Evolutionary conservation across 345 rosid species (phyloP), one percentile per base, ranked within the genome.

Genomic region (Hirschfeldia incana): DNA sequence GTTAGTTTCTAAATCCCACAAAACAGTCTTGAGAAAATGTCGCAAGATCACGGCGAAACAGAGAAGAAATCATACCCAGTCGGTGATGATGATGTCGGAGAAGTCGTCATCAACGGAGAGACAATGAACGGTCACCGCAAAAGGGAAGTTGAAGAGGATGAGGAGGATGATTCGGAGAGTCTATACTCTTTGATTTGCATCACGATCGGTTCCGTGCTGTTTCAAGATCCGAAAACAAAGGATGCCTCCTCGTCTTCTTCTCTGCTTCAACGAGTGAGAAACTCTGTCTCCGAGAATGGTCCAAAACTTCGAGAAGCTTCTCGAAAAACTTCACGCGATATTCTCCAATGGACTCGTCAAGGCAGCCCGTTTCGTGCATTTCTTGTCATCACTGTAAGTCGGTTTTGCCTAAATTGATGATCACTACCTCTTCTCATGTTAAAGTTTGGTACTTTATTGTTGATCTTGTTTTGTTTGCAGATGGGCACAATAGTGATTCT

Each of bases 311-410:
- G 79, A 0, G 85, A 87, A 17, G 97, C 96, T 69, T 83, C 90
- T 37, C 53, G 13, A 68, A 84, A 86, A 79, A 78, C 91, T 7
- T 88, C 85, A 58, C 74, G 60, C 7, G 67, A 79, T 11, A 49
- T 95, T 74, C 85, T 91, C 46, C 62, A 10, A 65, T 95, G 99
- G 98, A 85, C 93, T 77, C 94, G 94, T 55, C 64, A 78, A 15
- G 99, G 99, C 64, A 85, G 91, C 67, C 85, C 86, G n/a, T 82
- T 95, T 70, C 98, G 99, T 16, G 84, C 94, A 11, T 91, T 91
- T 8, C 87, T 93, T 72, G 98, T 95, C 69, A 80, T 90, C 84
- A 86, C 87, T 13, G 99, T 93, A 82, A 87, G 97, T 83, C 27
- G 13, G 2, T 28, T 63, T 63, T 44, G 32, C 30, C 30, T 29